Conservation (phyloP, 2,329 filamentous ascomycete species). For the Alternaria gaisen region DNA sequence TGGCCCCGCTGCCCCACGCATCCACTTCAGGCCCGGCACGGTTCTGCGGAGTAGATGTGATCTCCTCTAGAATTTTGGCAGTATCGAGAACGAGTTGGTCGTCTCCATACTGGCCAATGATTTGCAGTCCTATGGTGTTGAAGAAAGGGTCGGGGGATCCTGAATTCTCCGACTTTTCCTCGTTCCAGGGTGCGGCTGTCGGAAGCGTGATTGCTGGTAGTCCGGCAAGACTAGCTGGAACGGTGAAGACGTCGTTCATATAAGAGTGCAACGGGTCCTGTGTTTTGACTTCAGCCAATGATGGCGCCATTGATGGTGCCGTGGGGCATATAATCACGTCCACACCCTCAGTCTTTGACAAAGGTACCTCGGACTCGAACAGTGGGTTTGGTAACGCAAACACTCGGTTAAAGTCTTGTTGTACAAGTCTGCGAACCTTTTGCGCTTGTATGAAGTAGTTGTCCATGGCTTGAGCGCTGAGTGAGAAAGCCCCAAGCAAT, state of each 20-base stretch:
- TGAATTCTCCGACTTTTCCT: slow-evolving; percentile 36
- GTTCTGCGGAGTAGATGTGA: slow-evolving; percentile 11
- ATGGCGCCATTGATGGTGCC: slow-evolving; percentile 77
- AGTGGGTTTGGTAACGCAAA: slow-evolving; percentile 78
- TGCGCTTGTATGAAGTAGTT: slow-evolving; percentile 98
- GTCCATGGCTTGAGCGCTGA: slow-evolving; percentile 89
- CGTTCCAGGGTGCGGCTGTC: slow-evolving; percentile 54
- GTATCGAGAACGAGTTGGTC: slow-evolving; percentile 70
- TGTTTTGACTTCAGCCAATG: slow-evolving; percentile 64
- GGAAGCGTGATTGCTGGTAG: slow-evolving; percentile 89
- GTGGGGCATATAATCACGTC: slow-evolving; percentile 91
- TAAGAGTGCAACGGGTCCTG: slow-evolving; percentile 76
- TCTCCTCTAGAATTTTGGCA: slow-evolving; percentile 54
- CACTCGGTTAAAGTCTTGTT: slow-evolving; percentile 83
- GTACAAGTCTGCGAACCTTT: slow-evolving; percentile 81
- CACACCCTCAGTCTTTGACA: slow-evolving; percentile 67
- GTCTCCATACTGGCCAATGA: slow-evolving; percentile 84
- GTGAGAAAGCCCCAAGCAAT: slow-evolving; percentile 85
- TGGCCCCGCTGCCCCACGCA: slow-evolving; percentile 23
- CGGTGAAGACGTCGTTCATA: slow-evolving; percentile 94
- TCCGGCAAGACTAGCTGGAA: slow-evolving; percentile 91
- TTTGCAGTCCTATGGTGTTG: slow-evolving; percentile 69
- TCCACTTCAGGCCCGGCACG: slow-evolving; percentile 14
- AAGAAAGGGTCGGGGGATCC: slow-evolving; percentile 23
- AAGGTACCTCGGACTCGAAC: slow-evolving; percentile 41